Base-by-base conservation (phyloP, 192 early-diverging fungal genomes). In the Coemansia sp. region DNA sequence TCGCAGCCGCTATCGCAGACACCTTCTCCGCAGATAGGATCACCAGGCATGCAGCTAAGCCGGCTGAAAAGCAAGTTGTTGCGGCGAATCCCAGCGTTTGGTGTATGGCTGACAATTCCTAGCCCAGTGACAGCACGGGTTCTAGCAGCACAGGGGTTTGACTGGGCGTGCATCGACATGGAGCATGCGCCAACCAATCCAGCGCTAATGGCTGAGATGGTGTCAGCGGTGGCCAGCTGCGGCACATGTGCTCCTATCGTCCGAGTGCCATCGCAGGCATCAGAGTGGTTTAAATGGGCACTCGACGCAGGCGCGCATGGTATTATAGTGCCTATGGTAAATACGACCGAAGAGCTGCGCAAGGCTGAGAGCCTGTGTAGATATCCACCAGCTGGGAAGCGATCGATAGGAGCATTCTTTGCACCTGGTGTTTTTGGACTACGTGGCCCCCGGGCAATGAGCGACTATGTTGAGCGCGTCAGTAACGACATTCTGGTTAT, bases 151-250 rank as follows among this genome's bases (percentile, higher is more conserved):
- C 79, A 76, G 58, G 74, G 74, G 3, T 82, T 82, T 9, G 79
- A 82, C 64, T 82, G 79, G 79, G 79, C 79, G 6, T 82, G 79
- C 56, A 76, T 82, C 57, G 79, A 82, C 54, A 82, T 82, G 79
- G 79, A 76, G 64, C 79, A 82, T 51, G 28, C 74, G 57, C 74
- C 74, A 50, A 67, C 64, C 23, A 82, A 67, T 32, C 74, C 79
- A 9, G 56, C 74, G 44, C 34, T 82, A 59, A 82, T 82, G 79
- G 69, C 79, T 38, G 79, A 82, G 51, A 82, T 82, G 79, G 74
- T 82, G 1, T 57, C 79, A 7, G 79, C 79, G 0, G 74, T 82
- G 25, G 79, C 79, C 16, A 72, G 74, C 74, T 73, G 70, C 64
- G 74, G 74, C 6, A 68, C 79, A 7, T 82, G 79, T 16, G 64